Evolutionary conservation across 192 early-diverging fungal genomes (phyloP).

Genomic region (Phycomyces blakesleeanus): DNA sequence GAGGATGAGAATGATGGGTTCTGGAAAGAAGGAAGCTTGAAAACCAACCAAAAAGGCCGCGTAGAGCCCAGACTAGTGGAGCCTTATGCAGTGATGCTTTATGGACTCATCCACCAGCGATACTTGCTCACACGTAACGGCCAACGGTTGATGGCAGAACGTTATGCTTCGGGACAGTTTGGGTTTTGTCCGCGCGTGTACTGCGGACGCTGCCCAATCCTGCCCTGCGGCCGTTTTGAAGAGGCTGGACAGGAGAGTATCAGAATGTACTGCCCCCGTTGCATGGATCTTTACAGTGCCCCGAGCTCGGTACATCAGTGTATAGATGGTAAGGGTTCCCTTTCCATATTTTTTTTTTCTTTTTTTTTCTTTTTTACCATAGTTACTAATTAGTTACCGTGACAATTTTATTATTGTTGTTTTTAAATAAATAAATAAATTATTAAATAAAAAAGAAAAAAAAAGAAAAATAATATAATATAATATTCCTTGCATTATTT

Average conservation of each 20-base stretch:
- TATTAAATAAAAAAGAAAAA: neutral
- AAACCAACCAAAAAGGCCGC: neutral
- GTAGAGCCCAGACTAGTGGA: constrained; percentile 51
- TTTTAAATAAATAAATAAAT: neutral
- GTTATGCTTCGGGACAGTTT: constrained; percentile 69
- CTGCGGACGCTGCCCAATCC: constrained; percentile 57
- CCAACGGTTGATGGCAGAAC: constrained; percentile 78
- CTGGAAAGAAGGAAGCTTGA: constrained; percentile 18
- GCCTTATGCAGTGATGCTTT: constrained; percentile 82
- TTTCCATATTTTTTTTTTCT: neutral
- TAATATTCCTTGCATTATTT: neutral
- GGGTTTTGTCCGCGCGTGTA: constrained; percentile 70
- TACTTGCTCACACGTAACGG: constrained; percentile 87
- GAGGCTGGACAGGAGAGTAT: constrained; percentile 65
- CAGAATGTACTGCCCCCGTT: constrained; percentile 74
- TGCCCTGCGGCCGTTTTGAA: constrained; percentile 71
- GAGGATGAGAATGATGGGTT: constrained; percentile 24
- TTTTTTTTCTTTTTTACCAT: neutral
- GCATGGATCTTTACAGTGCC: constrained; percentile 73
- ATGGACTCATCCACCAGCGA: constrained; percentile 90
- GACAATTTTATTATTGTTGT: no score
- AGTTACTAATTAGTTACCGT: no score
- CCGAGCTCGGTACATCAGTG: constrained; percentile 61
- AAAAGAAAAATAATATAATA: neutral
- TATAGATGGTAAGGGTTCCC: constrained; percentile 53